phyloP scores from a whole-genome alignment of 257 asterid species.

The Plectranthus barbatus region DNA sequence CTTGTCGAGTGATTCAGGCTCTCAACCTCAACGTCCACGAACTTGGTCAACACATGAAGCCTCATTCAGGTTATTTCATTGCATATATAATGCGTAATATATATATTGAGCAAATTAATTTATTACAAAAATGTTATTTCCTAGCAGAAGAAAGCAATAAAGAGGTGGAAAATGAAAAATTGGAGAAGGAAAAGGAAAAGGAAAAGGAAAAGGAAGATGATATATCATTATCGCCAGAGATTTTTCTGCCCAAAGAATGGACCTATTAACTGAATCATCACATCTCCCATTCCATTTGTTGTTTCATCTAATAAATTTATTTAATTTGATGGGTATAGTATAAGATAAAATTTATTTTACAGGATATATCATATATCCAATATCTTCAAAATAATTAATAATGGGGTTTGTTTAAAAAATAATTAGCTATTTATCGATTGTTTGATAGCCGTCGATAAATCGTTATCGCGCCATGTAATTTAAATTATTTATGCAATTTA shows the following conservation, averaged over 20 bases:
- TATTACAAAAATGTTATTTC: neutral
- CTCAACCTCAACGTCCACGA: constrained; percentile 59
- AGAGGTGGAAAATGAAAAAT: constrained; percentile 5
- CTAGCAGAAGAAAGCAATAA: constrained; percentile 27
- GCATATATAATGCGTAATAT: neutral
- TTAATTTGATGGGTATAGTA: neutral
- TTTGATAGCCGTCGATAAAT: neutral
- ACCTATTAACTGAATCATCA: constrained; percentile 27
- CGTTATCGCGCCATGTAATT: neutral
- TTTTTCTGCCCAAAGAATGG: constrained; percentile 66
- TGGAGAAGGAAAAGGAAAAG: constrained; percentile 12
- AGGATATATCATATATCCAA: neutral
- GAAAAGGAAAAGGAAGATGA: constrained; percentile 11
- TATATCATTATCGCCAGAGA: constrained; percentile 34
- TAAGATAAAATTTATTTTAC: neutral
- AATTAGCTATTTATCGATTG: neutral
- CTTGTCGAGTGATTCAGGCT: constrained; percentile 46
- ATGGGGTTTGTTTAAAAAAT: neutral
- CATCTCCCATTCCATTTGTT: neutral
- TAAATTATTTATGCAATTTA: neutral
- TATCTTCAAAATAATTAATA: neutral
- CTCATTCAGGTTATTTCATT: constrained; percentile 24
- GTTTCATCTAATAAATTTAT: neutral
- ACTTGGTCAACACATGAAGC: constrained; percentile 28
- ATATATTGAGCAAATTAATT: neutral